These are phyloP conservation scores for Limonium bicolor DNA, from an alignment of 148 eudicot genomes.

Conservation along the genomic window DNA sequence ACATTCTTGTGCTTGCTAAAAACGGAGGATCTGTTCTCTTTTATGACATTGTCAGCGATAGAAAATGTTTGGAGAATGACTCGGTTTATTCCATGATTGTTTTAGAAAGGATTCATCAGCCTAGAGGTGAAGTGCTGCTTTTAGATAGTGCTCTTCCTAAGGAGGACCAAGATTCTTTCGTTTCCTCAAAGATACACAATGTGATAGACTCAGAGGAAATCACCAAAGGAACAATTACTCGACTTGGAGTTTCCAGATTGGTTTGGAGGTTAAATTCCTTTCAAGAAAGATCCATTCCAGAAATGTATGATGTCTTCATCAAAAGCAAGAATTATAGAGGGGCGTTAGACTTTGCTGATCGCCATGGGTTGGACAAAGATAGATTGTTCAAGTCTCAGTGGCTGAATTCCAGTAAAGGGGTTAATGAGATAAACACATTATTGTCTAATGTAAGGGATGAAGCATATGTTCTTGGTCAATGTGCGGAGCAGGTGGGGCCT, in stretches of 20 bases:
- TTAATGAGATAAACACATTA: constrained; percentile 41
- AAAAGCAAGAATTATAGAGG: constrained; percentile 39
- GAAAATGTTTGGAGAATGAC: constrained; percentile 28
- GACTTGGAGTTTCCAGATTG: constrained; percentile 25
- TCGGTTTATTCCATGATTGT: constrained; percentile 42
- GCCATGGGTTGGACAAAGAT: constrained; percentile 70
- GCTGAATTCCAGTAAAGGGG: constrained; percentile 60
- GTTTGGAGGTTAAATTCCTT: constrained; percentile 61
- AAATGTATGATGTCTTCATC: constrained; percentile 65
- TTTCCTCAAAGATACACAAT: constrained; percentile 13
- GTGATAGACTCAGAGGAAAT: constrained; percentile 22
- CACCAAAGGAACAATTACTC: constrained; percentile 21
- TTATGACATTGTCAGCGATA: constrained; percentile 33
- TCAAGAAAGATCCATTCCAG: constrained; percentile 50
- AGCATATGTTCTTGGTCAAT: constrained; percentile 65
- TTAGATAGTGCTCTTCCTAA: constrained; percentile 37
- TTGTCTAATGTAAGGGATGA: constrained; percentile 73
- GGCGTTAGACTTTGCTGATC: constrained; percentile 67
- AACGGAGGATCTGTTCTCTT: constrained; percentile 40
- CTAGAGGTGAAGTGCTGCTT: constrained; percentile 46
- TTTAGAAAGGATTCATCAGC: constrained; percentile 32
- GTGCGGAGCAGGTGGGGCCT: constrained; percentile 61
- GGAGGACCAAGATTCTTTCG: constrained; percentile 17
- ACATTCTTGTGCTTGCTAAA: constrained; percentile 41
- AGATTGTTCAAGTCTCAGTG: constrained; percentile 74